Evolutionary conservation across 129 eudicot genomes (phyloP).

Genomic region (Calendula officinalis): DNA sequence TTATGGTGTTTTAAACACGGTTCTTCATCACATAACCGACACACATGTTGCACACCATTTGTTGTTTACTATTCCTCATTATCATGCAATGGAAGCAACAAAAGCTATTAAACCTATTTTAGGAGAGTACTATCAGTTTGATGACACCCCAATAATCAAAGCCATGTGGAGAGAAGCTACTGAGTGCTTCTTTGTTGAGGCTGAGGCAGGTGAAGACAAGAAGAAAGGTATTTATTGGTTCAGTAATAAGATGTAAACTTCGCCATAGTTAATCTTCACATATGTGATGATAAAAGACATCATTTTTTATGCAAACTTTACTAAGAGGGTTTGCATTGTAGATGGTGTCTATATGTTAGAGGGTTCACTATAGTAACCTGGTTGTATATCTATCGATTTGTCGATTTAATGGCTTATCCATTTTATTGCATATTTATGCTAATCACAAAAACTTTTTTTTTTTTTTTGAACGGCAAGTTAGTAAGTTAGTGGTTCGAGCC

Average conservation of each 20-base stretch:
- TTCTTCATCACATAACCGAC: slow-evolving; percentile 40
- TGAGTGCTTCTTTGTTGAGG: slow-evolving; percentile 12
- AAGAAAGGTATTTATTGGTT: slow-evolving; percentile 5
- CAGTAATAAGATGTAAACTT: slow-evolving; percentile 3
- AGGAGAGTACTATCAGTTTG: slow-evolving; percentile 7
- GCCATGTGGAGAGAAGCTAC: slow-evolving; percentile 7
- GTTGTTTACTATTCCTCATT: slow-evolving; percentile 3
- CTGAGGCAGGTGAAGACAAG: slow-evolving; percentile 5
- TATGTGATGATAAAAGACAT: no score
- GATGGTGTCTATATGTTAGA: no score
- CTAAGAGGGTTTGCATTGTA: no score
- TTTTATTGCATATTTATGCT: no score
- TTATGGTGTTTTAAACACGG: slow-evolving; percentile 40
- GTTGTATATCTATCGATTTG: no score
- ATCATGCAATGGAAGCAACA: slow-evolving; percentile 9
- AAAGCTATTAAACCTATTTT: not conserved
- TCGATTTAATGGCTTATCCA: no score
- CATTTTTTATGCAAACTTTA: no score
- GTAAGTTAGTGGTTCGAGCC: no score
- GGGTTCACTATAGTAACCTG: no score
- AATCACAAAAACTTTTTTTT: no score
- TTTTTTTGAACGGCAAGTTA: no score
- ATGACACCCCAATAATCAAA: slow-evolving; percentile 4
- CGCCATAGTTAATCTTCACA: not conserved
- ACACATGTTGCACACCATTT: slow-evolving; percentile 1